These are phyloP conservation scores for Staphylotrichum longicolle DNA, from an alignment of 495 filamentous ascomycete species.

Conservation along the genomic window DNA sequence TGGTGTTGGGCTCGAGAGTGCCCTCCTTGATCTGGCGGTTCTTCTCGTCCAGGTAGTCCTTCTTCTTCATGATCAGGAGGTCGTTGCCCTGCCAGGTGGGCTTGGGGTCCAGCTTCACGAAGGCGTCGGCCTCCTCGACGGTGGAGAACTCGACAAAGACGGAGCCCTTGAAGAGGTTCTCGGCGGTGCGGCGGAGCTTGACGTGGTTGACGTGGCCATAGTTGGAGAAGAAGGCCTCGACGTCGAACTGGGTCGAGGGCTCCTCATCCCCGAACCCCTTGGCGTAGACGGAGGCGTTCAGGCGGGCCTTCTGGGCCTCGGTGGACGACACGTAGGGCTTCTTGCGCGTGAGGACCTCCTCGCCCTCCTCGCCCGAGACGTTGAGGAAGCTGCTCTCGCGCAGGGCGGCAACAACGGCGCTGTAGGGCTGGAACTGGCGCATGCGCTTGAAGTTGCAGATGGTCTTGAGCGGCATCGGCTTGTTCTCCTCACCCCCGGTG, in stretches of 20 bases:
- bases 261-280: constrained; percentile 89
- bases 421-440: constrained; percentile 82
- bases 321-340: constrained; percentile 49
- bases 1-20: constrained; percentile 54
- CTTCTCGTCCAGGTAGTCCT: constrained; percentile 80
- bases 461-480: constrained; percentile 68
- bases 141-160: constrained; percentile 88
- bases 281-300: constrained; percentile 47
- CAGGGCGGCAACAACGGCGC: constrained; percentile 77
- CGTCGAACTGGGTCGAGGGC: constrained; percentile 78
- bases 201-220: constrained; percentile 79
- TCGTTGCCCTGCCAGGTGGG: constrained; percentile 75
- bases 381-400: constrained; percentile 65
- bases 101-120: constrained; percentile 74
- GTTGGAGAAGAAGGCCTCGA: constrained; percentile 85
- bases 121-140: constrained; percentile 70
- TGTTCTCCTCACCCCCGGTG: constrained; percentile 74
- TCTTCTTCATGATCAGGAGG: constrained; percentile 78
- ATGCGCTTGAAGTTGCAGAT: constrained; percentile 90
- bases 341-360: constrained; percentile 72
- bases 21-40: constrained; percentile 71
- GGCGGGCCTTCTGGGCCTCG: constrained; percentile 32
- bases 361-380: constrained; percentile 59
- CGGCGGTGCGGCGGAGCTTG: constrained; percentile 73
- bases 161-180: constrained; percentile 81